Conservation (phyloP, 345 rosid genomes). For the Eutrema heterophyllum region DNA sequence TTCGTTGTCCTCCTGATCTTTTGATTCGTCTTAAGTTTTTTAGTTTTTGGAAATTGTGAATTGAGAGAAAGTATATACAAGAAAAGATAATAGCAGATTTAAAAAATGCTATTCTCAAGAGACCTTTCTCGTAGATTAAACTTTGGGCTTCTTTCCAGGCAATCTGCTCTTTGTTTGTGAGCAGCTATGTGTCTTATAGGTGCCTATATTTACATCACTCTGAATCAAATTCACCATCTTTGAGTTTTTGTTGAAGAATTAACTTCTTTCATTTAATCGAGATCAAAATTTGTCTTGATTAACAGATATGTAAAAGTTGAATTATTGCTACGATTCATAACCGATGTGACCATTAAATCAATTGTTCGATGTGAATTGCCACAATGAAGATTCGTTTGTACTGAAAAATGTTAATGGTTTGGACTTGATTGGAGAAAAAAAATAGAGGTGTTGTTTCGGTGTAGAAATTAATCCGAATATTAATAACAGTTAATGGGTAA, state of each 20-base stretch:
- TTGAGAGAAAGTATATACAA: slow-evolving; percentile 27
- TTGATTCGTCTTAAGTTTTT: not conserved
- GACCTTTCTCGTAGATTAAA: slow-evolving; percentile 14
- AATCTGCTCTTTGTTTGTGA: slow-evolving; percentile 9
- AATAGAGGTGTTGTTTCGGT: too few relatives aligned
- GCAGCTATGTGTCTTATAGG: slow-evolving; percentile 26
- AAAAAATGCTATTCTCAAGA: not conserved
- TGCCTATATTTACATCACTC: not conserved
- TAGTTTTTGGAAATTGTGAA: too few relatives aligned
- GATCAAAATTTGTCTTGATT: not conserved
- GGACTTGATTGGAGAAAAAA: not conserved
- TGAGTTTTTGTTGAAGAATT: not conserved
- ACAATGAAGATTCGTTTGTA: not conserved
- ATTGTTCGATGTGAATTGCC: not conserved
- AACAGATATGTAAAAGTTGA: too few relatives aligned
- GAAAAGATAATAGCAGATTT: not conserved
- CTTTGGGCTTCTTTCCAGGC: slow-evolving; percentile 20
- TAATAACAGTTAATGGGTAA: too few relatives aligned
- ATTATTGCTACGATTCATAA: too few relatives aligned
- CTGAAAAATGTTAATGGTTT: not conserved
- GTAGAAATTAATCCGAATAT: too few relatives aligned
- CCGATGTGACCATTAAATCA: too few relatives aligned
- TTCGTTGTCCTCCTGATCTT: not conserved
- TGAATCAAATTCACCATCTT: not conserved
- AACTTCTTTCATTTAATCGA: not conserved